phyloP scores from a whole-genome alignment of 345 rosid species.

The Melaleuca alternifolia region DNA sequence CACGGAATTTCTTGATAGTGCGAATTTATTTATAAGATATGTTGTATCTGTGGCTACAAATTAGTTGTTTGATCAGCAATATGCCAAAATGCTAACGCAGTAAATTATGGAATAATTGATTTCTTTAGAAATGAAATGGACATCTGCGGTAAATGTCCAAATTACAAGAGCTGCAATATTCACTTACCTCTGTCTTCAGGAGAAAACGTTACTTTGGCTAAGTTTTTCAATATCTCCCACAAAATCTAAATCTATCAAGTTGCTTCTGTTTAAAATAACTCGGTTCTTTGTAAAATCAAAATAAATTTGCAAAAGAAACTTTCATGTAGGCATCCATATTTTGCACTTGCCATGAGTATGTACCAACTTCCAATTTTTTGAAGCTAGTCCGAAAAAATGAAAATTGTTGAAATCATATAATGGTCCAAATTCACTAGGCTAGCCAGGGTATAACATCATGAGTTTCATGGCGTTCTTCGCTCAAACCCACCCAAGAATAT shows the following conservation, averaged over 20 bases:
- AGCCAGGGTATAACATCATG: too few relatives aligned
- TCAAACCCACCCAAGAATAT: too few relatives aligned
- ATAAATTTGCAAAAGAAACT: too few relatives aligned
- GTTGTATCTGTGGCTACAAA: not conserved
- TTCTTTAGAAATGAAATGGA: not conserved
- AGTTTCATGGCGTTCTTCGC: too few relatives aligned
- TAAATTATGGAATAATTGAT: not conserved
- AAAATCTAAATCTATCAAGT: not conserved
- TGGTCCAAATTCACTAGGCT: not conserved
- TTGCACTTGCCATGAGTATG: not conserved
- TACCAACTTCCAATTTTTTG: too few relatives aligned
- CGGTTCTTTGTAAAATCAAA: not conserved
- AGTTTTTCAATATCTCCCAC: not conserved
- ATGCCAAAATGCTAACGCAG: not conserved
- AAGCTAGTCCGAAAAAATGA: too few relatives aligned
- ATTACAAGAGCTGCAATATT: not conserved
- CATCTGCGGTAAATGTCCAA: not conserved
- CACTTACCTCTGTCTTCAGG: not conserved
- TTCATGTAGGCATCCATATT: not conserved
- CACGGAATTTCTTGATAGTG: not conserved
- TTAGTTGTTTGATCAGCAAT: not conserved
- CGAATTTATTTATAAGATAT: too few relatives aligned
- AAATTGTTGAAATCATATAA: too few relatives aligned
- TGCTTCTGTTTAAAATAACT: not conserved
- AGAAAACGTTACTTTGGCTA: not conserved